phyloP scores from a whole-genome alignment of 2,329 filamentous ascomycete genomes.

The Microdochium bolleyi region DNA sequence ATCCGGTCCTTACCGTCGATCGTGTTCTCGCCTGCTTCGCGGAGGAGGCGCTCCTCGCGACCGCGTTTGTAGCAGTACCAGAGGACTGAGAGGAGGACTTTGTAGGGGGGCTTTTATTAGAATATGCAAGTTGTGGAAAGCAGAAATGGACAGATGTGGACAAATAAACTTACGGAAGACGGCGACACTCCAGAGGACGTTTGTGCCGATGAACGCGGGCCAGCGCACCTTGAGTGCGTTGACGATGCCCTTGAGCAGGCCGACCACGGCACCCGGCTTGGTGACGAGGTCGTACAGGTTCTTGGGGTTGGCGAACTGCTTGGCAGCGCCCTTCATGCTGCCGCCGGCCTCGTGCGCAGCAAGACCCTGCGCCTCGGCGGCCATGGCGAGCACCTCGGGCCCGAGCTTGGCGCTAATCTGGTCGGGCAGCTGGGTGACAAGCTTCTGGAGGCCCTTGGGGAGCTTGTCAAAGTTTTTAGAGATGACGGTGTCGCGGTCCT shows the following conservation, averaged over 20 bases:
- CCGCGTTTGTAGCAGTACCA: conserved; percentile 99
- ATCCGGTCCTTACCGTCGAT: conserved; percentile 31
- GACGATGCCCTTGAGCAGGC: conserved; percentile 83
- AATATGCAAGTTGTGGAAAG: not conserved
- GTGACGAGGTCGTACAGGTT: conserved; percentile 73
- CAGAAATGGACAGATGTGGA: not conserved
- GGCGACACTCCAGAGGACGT: conserved; percentile 82
- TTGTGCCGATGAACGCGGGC: conserved; percentile 85
- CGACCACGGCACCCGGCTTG: conserved; percentile 78
- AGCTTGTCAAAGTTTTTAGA: conserved; percentile 56
- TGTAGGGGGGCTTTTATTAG: too few relatives aligned
- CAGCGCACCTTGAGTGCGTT: conserved; percentile 80
- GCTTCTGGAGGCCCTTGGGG: conserved; percentile 72
- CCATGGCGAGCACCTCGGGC: conserved; percentile 74
- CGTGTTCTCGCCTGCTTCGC: conserved; percentile 34
- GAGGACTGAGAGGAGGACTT: conserved; percentile 83
- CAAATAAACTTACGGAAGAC: conserved; percentile 73
- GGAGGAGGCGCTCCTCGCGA: conserved; percentile 71
- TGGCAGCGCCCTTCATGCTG: conserved; percentile 46
- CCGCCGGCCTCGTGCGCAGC: conserved; percentile 36
- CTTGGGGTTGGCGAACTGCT: conserved; percentile 61
- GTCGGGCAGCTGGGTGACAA: conserved; percentile 75
- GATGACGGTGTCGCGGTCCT: conserved; percentile 55
- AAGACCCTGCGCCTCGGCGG: conserved; percentile 65
- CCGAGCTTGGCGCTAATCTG: conserved; percentile 71